Evolutionary conservation across 495 filamentous ascomycete genomes (phyloP).

Genomic region (Talaromyces stipitatus): DNA sequence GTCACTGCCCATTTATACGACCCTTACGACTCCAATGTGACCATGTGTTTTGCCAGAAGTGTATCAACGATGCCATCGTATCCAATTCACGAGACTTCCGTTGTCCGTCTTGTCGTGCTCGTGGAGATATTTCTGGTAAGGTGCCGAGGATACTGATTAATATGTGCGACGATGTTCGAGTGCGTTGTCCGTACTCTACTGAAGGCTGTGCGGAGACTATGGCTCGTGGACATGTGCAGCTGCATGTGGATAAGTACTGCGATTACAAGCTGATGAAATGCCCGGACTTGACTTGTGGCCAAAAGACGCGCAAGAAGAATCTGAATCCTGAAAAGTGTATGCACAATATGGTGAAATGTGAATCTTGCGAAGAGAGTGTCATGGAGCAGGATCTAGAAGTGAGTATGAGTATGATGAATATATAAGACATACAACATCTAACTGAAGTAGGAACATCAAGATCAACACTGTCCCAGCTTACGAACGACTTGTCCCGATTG

Average conservation of each 20-base stretch:
- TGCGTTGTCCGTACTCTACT: conserved; percentile 57
- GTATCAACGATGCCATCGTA: conserved; percentile 54
- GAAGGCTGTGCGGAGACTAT: conserved; percentile 58
- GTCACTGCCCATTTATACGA: conserved; percentile 63
- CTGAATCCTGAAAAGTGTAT: conserved; percentile 41
- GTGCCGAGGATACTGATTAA: conserved; percentile 49
- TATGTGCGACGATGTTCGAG: conserved; percentile 69
- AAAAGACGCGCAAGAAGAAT: conserved; percentile 44
- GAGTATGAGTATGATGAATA: conserved; percentile 10
- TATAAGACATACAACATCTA: background rate
- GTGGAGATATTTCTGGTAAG: conserved; percentile 26
- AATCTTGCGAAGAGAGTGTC: conserved; percentile 44
- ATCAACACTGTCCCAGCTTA: conserved; percentile 41
- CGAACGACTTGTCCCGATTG: conserved; percentile 48
- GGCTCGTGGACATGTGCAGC: conserved; percentile 58
- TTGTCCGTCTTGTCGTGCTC: conserved; percentile 40
- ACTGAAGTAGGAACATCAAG: conserved; percentile 35
- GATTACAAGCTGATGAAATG: conserved; percentile 59
- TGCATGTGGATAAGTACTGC: conserved; percentile 72
- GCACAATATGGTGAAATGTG: conserved; percentile 47
- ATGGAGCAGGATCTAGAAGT: conserved; percentile 54
- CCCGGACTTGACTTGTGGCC: conserved; percentile 38
- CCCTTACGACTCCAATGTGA: conserved; percentile 69
- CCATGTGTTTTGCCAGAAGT: conserved; percentile 68
- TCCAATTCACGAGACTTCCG: conserved; percentile 32